Percentiles rank a stretch among this genome's conserved stretches.
phyloP scores from a whole-genome alignment of 495 filamentous ascomycete species.

The Penicillium paxilli region DNA sequence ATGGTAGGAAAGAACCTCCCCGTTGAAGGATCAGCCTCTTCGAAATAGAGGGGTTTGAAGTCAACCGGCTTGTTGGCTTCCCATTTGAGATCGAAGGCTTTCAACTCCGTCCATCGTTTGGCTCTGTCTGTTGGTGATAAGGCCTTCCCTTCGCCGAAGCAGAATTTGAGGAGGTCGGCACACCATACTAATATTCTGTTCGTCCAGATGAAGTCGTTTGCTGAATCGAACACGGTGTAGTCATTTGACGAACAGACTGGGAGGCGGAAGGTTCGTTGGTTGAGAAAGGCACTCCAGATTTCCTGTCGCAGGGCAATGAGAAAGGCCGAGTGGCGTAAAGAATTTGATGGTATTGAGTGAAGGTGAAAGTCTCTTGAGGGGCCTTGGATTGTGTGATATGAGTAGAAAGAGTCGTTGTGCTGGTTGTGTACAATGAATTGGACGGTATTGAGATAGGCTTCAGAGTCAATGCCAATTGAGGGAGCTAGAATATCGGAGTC shows the following conservation, averaged over 20 bases:
- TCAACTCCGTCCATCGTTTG: slow-evolving; percentile 2
- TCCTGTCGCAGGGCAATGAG: slow-evolving; percentile 34
- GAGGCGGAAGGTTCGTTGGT: slow-evolving; percentile 27
- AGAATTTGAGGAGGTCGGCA: slow-evolving; percentile 27
- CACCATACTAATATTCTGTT: slow-evolving; percentile 26
- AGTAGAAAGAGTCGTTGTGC: slow-evolving; percentile 9
- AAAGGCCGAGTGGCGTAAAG: slow-evolving; percentile 31
- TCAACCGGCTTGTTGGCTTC: slow-evolving; percentile 4
- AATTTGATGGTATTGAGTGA: slow-evolving; percentile 7
- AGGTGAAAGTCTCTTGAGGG: slow-evolving; percentile 6
- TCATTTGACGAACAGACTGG: slow-evolving; percentile 13
- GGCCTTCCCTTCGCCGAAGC: slow-evolving; percentile 20
- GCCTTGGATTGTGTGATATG: slow-evolving; percentile 13
- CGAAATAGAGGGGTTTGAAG: slow-evolving; percentile 18
- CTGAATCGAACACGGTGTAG: slow-evolving; percentile 18
- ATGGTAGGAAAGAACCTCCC: slow-evolving; percentile 28
- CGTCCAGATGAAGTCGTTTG: slow-evolving; percentile 28
- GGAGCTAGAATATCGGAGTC: slow-evolving; percentile 7
- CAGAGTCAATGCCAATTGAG: slow-evolving; percentile 19
- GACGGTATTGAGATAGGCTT: slow-evolving; percentile 18
- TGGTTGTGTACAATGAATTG: slow-evolving; percentile 3
- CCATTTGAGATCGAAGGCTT: slow-evolving; percentile 3
- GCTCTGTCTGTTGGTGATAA: not conserved
- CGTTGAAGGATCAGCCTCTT: slow-evolving; percentile 1
- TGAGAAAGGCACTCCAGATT: slow-evolving; percentile 33